These are phyloP conservation scores for Oleoguttula mirabilis DNA, from an alignment of 495 filamentous ascomycete species.

Conservation along the genomic window DNA sequence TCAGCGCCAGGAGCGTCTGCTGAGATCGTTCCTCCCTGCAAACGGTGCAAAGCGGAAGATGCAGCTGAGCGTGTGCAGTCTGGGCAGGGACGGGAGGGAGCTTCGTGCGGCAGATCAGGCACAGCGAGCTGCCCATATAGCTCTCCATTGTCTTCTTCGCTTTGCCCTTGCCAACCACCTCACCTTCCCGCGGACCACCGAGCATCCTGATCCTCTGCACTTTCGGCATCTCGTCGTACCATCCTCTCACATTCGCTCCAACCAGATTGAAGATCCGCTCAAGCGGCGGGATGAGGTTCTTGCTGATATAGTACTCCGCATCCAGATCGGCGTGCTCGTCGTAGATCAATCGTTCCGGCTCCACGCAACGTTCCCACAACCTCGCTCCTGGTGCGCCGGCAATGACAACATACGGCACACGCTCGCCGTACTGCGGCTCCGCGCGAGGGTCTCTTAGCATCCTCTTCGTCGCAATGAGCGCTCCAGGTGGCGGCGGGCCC, in stretches of 20 bases:
- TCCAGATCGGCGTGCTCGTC: slow-evolving; percentile 75
- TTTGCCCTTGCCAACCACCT: slow-evolving; percentile 24
- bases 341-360: slow-evolving; percentile 69
- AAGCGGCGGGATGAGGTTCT: slow-evolving; percentile 88
- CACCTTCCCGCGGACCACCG: slow-evolving; percentile 10
- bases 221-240: slow-evolving; percentile 97
- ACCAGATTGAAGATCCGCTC: slow-evolving; percentile 96
- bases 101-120: slow-evolving; percentile 63
- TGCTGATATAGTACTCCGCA: slow-evolving; percentile 90
- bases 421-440: slow-evolving; percentile 91
- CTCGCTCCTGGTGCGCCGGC: slow-evolving; percentile 75
- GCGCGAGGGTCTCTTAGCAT: slow-evolving; percentile 76
- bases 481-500: slow-evolving; percentile 70
- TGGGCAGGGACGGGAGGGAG: slow-evolving; percentile 25
- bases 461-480: slow-evolving; percentile 66
- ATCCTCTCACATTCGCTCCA: slow-evolving; percentile 77
- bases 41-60: slow-evolving; percentile 47
- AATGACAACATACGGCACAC: slow-evolving; percentile 86
- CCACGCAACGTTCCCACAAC: slow-evolving; percentile 79
- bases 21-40: slow-evolving; percentile 46
- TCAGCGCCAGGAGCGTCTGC: slow-evolving; percentile 48
- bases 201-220: slow-evolving; percentile 51
- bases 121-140: slow-evolving; percentile 70
- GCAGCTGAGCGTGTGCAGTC: not conserved
- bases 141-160: slow-evolving; percentile 60